phyloP scores from a whole-genome alignment of 2,329 filamentous ascomycete genomes.

The Claviceps maximensis region DNA sequence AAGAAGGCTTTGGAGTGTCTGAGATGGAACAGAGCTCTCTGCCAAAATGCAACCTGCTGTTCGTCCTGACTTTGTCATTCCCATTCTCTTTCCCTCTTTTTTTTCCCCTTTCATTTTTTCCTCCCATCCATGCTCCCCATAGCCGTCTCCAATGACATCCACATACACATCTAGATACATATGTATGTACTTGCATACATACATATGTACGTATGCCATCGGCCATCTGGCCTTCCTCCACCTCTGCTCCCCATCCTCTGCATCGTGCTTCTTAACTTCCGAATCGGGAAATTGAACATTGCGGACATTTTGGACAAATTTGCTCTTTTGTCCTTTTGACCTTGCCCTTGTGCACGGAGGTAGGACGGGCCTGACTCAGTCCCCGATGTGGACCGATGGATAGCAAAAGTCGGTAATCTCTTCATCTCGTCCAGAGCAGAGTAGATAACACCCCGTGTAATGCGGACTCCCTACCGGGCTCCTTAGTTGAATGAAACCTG shows the following conservation, averaged over 20 bases:
- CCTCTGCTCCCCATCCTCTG: background rate
- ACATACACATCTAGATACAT: background rate
- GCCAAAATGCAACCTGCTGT: background rate
- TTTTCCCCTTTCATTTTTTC: too few species aligned
- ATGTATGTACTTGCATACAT: background rate
- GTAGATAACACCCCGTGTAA: background rate
- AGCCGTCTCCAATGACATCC: too few species aligned
- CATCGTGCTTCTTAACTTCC: background rate
- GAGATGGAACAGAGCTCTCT: background rate
- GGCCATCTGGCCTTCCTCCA: background rate
- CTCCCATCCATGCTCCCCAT: too few species aligned
- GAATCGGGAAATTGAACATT: background rate
- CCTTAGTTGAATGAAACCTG: background rate
- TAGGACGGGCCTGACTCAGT: background rate
- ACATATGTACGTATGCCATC: background rate
- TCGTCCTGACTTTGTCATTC: background rate
- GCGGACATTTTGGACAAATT: background rate
- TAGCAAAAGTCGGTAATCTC: background rate
- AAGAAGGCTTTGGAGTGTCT: background rate
- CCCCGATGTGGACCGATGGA: background rate
- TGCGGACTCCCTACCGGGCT: too few species aligned
- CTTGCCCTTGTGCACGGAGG: background rate
- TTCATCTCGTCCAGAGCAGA: background rate
- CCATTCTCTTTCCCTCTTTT: too few species aligned
- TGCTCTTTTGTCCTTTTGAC: background rate